Evolutionary conservation across 225 moss, liverwort and hornwort genomes (phyloP).

Genomic region (Pseudisothecium myosuroides): DNA sequence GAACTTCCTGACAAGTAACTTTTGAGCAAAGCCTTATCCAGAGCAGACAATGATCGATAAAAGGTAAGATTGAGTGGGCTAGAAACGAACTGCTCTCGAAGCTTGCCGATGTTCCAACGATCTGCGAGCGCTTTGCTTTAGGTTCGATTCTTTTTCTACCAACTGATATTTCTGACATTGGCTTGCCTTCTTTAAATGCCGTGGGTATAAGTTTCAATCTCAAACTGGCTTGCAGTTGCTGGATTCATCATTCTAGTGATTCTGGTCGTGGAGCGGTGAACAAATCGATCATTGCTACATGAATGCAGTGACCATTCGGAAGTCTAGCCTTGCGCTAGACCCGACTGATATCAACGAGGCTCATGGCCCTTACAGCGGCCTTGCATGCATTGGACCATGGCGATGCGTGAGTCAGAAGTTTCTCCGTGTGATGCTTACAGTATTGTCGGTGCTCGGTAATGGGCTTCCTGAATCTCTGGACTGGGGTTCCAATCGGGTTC

Average conservation of each 20-base stretch:
- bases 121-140: neutral
- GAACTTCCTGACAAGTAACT: neutral
- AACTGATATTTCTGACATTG: neutral
- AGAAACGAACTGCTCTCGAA: neutral
- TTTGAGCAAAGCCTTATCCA: neutral
- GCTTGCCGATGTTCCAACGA: neutral
- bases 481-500: neutral
- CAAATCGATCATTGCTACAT: neutral
- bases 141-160: neutral
- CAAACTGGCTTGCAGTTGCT: neutral
- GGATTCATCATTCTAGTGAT: neutral
- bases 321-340: neutral
- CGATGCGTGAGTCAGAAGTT: neutral
- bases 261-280: neutral
- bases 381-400: neutral
- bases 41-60: neutral
- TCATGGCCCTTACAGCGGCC: neutral
- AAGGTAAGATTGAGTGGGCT: neutral
- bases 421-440: neutral
- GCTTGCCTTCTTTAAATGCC: too few relatives aligned
- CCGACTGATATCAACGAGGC: neutral
- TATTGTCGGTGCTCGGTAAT: neutral
- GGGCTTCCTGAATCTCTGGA: neutral
- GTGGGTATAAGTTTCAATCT: neutral
- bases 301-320: neutral